Percentiles rank a stretch among this genome's conserved stretches.
Evolutionary conservation across 345 rosid genomes (phyloP).

Genomic region (Sonneratia alba): DNA sequence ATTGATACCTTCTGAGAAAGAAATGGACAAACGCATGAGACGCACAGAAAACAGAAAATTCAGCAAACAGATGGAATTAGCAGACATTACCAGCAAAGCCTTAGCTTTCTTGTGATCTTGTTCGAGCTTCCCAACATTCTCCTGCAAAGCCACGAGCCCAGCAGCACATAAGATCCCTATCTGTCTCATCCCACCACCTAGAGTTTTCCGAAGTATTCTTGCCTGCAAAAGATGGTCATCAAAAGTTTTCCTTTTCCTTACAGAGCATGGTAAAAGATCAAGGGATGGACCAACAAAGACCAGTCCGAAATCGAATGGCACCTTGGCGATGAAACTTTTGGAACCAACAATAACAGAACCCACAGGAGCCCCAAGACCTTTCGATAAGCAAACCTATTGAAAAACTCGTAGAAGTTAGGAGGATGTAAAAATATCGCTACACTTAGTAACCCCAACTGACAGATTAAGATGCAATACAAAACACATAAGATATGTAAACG

Average conservation of each 20-base stretch:
- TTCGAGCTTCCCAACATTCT: constrained; percentile 55
- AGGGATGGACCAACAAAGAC: not conserved
- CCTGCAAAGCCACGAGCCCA: constrained; percentile 64
- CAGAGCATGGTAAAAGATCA: not conserved
- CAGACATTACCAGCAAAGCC: constrained; percentile 54
- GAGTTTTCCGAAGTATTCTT: constrained; percentile 70
- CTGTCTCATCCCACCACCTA: constrained; percentile 98
- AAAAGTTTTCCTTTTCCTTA: not conserved
- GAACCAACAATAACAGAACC: constrained; percentile 92
- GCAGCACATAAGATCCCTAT: constrained; percentile 77
- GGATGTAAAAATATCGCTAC: not conserved
- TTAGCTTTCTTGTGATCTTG: constrained; percentile 77
- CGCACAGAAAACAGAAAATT: constrained; percentile 1
- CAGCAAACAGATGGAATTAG: not conserved
- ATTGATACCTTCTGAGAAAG: constrained; percentile 55
- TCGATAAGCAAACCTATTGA: constrained; percentile 70
- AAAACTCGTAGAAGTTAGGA: not conserved
- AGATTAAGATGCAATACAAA: not conserved
- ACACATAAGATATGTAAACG: not conserved
- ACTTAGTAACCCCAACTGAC: not conserved
- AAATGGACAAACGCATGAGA: not conserved
- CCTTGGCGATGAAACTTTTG: constrained; percentile 62
- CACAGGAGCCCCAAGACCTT: constrained; percentile 91
- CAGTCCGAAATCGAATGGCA: constrained; percentile 11
- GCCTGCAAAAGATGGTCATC: constrained; percentile 34